Percentiles rank a stretch among this genome's conserved stretches.
These are phyloP conservation scores for Cantharellus anzutake DNA, from an alignment of 768 basidiomycete species.

Conservation along the genomic window DNA sequence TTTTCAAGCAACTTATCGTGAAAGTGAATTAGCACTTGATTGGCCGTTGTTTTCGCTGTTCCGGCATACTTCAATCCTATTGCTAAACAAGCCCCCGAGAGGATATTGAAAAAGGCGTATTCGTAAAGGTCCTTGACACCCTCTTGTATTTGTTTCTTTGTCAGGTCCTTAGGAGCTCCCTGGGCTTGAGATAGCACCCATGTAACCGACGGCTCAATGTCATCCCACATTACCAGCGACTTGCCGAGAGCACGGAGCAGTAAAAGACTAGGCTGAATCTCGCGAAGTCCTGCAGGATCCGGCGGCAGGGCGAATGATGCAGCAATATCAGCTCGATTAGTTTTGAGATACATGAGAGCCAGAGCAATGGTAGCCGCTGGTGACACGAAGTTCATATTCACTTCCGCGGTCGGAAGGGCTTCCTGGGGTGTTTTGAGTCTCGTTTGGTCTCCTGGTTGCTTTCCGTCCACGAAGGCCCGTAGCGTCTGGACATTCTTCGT, in stretches of 20 bases:
- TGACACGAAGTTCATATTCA: conserved; percentile 81
- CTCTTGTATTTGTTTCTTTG: conserved; percentile 1
- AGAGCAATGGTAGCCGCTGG: conserved; percentile 81
- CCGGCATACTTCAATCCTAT: conserved; percentile 89
- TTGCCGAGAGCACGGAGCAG: conserved; percentile 62
- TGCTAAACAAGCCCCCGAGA: conserved; percentile 81
- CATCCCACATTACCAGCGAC: conserved; percentile 73
- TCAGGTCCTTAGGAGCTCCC: conserved; percentile 17
- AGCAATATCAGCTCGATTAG: conserved; percentile 67
- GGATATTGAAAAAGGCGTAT: conserved; percentile 77
- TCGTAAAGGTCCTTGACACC: conserved; percentile 52
- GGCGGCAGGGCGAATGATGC: conserved; percentile 71
- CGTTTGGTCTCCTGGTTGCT: conserved; percentile 20
- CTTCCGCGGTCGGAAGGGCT: conserved; percentile 20
- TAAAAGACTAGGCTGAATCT: conserved; percentile 75
- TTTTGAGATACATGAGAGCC: conserved; percentile 83
- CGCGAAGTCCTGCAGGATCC: conserved; percentile 59
- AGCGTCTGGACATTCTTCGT: conserved; percentile 45
- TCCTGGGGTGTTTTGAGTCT: conserved; percentile 8
- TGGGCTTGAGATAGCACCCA: conserved; percentile 38
- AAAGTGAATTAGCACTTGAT: conserved; percentile 59
- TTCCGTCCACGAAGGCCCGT: conserved; percentile 58
- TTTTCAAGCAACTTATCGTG: conserved; percentile 50
- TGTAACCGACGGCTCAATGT: conserved; percentile 45
- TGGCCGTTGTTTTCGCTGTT: conserved; percentile 79